Evolutionary conservation across 2,329 filamentous ascomycete species (phyloP), one percentile per base, ranked within the genome.

Genomic region (Aspergillus glaucus): DNA sequence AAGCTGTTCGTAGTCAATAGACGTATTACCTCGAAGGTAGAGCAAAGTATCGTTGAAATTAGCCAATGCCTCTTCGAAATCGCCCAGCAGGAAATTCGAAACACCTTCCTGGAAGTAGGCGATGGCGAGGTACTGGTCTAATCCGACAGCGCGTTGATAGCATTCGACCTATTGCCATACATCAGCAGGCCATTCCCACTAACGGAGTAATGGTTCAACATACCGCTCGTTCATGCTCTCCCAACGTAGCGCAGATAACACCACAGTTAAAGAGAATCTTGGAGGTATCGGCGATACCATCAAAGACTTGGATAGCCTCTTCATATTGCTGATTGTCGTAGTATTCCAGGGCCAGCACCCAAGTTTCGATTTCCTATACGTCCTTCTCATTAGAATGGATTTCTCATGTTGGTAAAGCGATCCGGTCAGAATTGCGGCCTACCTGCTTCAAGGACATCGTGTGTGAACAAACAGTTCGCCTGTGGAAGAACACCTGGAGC

Each of bases 321-420:
- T 97, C 92, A 72, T 95, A 97, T 65, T 98, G 89, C 73, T 95
- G 95, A 74, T 92, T 93, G 74, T 98, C 93, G 75, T 98, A 98
- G 66, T 86, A 85, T 61, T 77, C 84, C 48, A 98, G 82, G 71
- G 93, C 93, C 68, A 85, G 78, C 58, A 97, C 93, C 93, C 93
- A 98, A 44, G 89, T 95, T 75, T 97, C 92, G 71, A 98, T 98
- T 86, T 98, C 93, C 91, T 95, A 56, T 42, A 48, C 34, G 15
- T 21, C 12, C 10, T 14, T 1, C 19, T 12, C 14, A 47, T 56
- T 32, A 55, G 52, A 15, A 32, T 50, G 17, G 7, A 37, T 22
- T 14, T 12, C 37, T 24, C 21, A 22, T 45, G 17, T 17, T 30
- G n/a, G n/a, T 41, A 2, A 14, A 42, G 21, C 4, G n/a, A 17